phyloP scores from a whole-genome alignment of 2,329 filamentous ascomycete species.

The Albifimbria verrucaria region DNA sequence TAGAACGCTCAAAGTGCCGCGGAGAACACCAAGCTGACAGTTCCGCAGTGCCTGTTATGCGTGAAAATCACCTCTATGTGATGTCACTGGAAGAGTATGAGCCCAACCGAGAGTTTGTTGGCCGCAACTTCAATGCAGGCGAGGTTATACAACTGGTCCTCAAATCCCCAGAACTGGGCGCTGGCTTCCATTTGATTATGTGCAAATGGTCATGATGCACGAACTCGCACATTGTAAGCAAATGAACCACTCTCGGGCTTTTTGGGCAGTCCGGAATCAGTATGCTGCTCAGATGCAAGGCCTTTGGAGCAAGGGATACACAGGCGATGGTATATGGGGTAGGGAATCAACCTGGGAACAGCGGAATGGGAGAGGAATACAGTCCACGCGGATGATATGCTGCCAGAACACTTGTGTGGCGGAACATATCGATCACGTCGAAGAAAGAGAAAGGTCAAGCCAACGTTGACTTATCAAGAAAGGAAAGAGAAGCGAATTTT shows the following conservation, averaged over 20 bases:
- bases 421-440: conserved; percentile 68
- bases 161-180: conserved; percentile 59
- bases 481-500: conserved; percentile 67
- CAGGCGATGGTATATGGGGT: conserved; percentile 82
- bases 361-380: conserved; percentile 57
- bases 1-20: neutral
- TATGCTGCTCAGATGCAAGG: conserved; percentile 69
- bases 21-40: conserved; percentile 3
- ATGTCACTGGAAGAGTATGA: conserved; percentile 77
- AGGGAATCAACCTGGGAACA: conserved; percentile 61
- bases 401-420: conserved; percentile 74
- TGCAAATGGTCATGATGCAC: conserved; percentile 96
- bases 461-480: conserved; percentile 64
- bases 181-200: conserved; percentile 80
- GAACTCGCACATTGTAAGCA: conserved; percentile 85
- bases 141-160: conserved; percentile 85
- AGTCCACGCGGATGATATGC: conserved; percentile 48
- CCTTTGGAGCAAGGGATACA: conserved; percentile 69
- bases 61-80: conserved; percentile 59
- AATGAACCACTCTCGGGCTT: conserved; percentile 82
- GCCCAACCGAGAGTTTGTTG: conserved; percentile 78
- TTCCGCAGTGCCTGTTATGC: conserved; percentile 63
- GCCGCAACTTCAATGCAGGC: conserved; percentile 86
- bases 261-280: conserved; percentile 75
- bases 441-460: conserved; percentile 52